phyloP scores from a whole-genome alignment of 768 basidiomycete genomes.

The Lentinula edodes region DNA sequence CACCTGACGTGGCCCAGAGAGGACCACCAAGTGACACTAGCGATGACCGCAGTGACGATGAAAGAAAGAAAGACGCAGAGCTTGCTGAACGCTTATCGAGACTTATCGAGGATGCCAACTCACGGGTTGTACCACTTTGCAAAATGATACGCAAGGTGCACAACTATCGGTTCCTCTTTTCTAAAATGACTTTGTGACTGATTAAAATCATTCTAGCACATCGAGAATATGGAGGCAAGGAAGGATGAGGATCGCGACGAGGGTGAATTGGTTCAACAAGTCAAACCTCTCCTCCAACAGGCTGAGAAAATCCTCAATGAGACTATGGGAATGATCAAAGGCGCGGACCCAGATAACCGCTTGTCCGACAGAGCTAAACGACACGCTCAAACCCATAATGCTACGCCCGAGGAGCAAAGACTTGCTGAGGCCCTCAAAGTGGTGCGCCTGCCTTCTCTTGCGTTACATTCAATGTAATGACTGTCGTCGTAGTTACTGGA shows the following conservation, averaged over 20 bases:
- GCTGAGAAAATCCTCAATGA: slow-evolving; percentile 33
- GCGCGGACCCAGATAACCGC: slow-evolving; percentile 31
- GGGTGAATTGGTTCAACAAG: slow-evolving; percentile 26
- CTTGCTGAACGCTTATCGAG: slow-evolving; percentile 29
- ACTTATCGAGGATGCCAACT: slow-evolving; percentile 29
- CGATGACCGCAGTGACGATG: slow-evolving; percentile 18
- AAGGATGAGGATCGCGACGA: slow-evolving; percentile 32
- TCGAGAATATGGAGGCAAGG: slow-evolving; percentile 26
- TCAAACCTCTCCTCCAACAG: slow-evolving; percentile 30
- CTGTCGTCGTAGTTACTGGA: slow-evolving; percentile 21
- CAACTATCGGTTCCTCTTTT: slow-evolving; percentile 25
- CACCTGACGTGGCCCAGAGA: neutral
- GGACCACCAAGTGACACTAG: slow-evolving; percentile 1
- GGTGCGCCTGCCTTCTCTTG: slow-evolving; percentile 14
- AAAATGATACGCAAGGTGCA: slow-evolving; percentile 32
- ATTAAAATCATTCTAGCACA: slow-evolving; percentile 18
- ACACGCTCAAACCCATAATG: slow-evolving; percentile 28
- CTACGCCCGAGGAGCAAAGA: slow-evolving; percentile 31
- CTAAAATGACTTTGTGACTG: neutral
- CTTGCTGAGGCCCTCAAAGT: slow-evolving; percentile 32
- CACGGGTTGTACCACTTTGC: slow-evolving; percentile 22
- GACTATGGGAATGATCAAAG: slow-evolving; percentile 28
- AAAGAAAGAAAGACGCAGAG: slow-evolving; percentile 18
- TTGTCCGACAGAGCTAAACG: slow-evolving; percentile 27
- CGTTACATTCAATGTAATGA: neutral